Conservation (phyloP, 2,329 filamentous ascomycete genomes). For the Aureobasidium sp. region DNA sequence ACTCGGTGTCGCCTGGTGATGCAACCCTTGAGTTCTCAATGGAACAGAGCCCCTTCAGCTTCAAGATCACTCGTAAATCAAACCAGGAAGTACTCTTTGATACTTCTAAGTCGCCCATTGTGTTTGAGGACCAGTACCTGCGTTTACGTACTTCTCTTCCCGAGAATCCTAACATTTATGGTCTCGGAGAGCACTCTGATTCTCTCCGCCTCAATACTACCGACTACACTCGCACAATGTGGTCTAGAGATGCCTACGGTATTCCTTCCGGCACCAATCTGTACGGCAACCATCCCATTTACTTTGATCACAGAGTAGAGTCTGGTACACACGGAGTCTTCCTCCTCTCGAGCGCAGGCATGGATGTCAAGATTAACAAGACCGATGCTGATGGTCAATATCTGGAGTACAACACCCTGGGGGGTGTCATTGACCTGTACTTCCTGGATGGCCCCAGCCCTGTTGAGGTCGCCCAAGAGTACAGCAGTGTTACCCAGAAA, state of each 20-base stretch:
- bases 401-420: conserved; percentile 70
- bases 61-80: conserved; percentile 52
- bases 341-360: conserved; percentile 62
- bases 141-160: conserved; percentile 64
- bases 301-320: conserved; percentile 57
- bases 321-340: conserved; percentile 56
- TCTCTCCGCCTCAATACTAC: conserved; percentile 27
- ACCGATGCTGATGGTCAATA: conserved; percentile 51
- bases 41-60: conserved; percentile 55
- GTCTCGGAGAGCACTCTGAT: conserved; percentile 70
- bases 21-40: conserved; percentile 36
- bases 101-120: conserved; percentile 54
- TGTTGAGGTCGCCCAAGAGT: conserved; percentile 39
- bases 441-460: conserved; percentile 42
- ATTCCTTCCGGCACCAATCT: conserved; percentile 54
- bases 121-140: conserved; percentile 73
- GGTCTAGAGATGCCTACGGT: conserved; percentile 57
- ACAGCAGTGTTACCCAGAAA: conserved; percentile 41
- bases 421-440: conserved; percentile 62
- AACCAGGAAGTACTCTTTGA: conserved; percentile 57
- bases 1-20: not conserved
- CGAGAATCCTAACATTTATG: conserved; percentile 61
- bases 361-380: conserved; percentile 67
- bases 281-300: conserved; percentile 65
- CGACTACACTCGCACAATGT: conserved; percentile 32